phyloP scores from a whole-genome alignment of 495 filamentous ascomycete genomes.

The Rhypophila decipiens region DNA sequence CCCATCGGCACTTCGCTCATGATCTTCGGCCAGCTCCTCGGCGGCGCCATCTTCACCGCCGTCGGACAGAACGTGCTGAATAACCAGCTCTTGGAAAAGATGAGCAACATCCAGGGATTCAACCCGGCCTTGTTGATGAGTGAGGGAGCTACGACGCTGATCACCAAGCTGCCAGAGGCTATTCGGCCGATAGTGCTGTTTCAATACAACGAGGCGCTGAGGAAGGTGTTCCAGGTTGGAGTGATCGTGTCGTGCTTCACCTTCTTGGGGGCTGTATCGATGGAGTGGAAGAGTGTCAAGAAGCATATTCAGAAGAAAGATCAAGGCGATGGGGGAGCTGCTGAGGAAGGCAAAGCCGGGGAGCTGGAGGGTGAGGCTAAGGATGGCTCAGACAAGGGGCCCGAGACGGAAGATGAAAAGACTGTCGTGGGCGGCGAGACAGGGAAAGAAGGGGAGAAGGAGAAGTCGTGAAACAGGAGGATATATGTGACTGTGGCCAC shows the following conservation, averaged over 20 bases:
- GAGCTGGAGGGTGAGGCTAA: not conserved
- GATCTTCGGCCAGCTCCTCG: conserved; percentile 55
- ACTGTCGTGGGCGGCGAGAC: not conserved
- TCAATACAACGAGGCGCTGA: conserved; percentile 65
- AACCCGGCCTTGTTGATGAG: conserved; percentile 41
- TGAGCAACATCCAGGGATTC: conserved; percentile 40
- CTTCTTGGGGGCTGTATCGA: conserved; percentile 49
- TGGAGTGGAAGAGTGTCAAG: conserved; percentile 80
- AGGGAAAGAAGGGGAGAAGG: not conserved
- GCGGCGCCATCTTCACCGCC: conserved; percentile 56
- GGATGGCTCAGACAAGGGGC: not conserved
- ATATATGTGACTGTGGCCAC: too few relatives aligned
- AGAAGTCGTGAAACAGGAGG: too few relatives aligned
- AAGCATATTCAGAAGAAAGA: conserved; percentile 22
- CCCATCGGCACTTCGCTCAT: conserved; percentile 54
- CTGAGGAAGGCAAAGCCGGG: conserved; percentile 2
- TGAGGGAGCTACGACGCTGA: conserved; percentile 60
- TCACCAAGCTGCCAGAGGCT: conserved; percentile 38
- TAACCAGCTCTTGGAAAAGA: conserved; percentile 43
- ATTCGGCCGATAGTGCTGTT: conserved; percentile 44
- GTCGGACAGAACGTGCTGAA: conserved; percentile 57
- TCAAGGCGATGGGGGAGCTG: not conserved
- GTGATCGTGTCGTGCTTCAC: conserved; percentile 53
- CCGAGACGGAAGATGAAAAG: not conserved
- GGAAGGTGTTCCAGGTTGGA: conserved; percentile 57